Percentiles rank a stretch among this genome's conserved stretches.
Evolutionary conservation across 2,329 filamentous ascomycete species (phyloP).

Genomic region (Pseudogymnoascus sp.): DNA sequence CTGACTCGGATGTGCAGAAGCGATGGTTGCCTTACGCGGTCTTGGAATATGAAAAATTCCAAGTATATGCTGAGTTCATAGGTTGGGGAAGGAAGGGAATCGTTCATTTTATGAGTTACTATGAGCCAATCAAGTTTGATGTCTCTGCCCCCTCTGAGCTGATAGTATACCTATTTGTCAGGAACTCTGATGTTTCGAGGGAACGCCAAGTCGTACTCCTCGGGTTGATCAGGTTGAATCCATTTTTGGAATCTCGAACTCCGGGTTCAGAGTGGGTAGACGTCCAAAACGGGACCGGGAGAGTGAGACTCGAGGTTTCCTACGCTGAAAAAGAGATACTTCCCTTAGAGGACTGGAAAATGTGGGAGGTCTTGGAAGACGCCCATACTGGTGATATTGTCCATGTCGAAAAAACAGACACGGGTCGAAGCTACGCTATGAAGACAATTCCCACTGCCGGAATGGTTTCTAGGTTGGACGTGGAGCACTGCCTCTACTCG

Average conservation of each 20-base stretch:
- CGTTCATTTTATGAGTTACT: slow-evolving; percentile 84
- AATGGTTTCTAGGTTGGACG: slow-evolving; percentile 91
- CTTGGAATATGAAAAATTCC: slow-evolving; percentile 92
- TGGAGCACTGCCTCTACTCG: slow-evolving; percentile 83
- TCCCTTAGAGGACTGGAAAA: slow-evolving; percentile 76
- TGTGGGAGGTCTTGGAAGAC: slow-evolving; percentile 28
- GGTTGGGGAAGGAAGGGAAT: slow-evolving; percentile 77
- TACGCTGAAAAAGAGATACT: slow-evolving; percentile 66
- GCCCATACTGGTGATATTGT: background rate
- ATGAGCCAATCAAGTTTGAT: slow-evolving; percentile 98
- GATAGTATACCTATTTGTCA: slow-evolving; percentile 57
- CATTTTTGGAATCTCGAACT: slow-evolving; percentile 73
- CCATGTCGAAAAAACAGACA: slow-evolving; percentile 73
- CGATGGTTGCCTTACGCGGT: slow-evolving; percentile 82
- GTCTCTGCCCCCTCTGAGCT: slow-evolving; percentile 85
- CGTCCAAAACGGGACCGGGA: slow-evolving; percentile 76
- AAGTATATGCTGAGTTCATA: slow-evolving; percentile 95
- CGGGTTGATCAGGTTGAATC: slow-evolving; percentile 76
- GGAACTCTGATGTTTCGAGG: slow-evolving; percentile 75
- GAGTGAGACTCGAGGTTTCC: slow-evolving; percentile 79
- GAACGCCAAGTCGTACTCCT: slow-evolving; percentile 91
- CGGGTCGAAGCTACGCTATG: slow-evolving; percentile 85
- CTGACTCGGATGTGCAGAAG: slow-evolving; percentile 3
- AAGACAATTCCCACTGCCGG: slow-evolving; percentile 95
- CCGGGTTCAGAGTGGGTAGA: slow-evolving; percentile 78